Conservation (phyloP, 306 rosid species). For the Ammopiptanthus mongolicus region DNA sequence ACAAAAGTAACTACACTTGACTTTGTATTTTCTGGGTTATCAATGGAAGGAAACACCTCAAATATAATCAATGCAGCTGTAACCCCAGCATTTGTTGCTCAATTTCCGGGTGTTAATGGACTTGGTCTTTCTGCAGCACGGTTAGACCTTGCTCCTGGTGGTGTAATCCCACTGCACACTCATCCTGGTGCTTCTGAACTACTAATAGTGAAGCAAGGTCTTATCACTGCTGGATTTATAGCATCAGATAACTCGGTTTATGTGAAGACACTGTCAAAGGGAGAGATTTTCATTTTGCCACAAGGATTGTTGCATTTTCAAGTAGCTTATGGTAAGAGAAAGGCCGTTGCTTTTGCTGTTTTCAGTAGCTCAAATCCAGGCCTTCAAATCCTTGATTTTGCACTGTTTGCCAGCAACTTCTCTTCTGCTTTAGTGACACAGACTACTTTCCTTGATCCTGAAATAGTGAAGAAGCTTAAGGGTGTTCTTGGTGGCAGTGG, state of each 20-base stretch:
- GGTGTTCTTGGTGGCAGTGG: slow-evolving; percentile 71
- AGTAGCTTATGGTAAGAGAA: slow-evolving; percentile 32
- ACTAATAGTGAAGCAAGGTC: slow-evolving; percentile 45
- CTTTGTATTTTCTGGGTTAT: slow-evolving; percentile 49
- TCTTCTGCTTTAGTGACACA: slow-evolving; percentile 40
- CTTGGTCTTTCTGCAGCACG: slow-evolving; percentile 62
- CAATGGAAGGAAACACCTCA: slow-evolving; percentile 43
- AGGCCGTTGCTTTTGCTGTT: slow-evolving; percentile 38
- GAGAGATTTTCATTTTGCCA: slow-evolving; percentile 72
- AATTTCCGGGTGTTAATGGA: slow-evolving; percentile 68
- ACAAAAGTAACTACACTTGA: slow-evolving; percentile 48
- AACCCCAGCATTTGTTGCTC: slow-evolving; percentile 70
- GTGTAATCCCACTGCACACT: slow-evolving; percentile 85
- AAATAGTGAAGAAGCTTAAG: slow-evolving; percentile 68
- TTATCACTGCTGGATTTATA: slow-evolving; percentile 55
- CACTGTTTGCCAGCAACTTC: slow-evolving; percentile 60
- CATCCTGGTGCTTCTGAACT: slow-evolving; percentile 73
- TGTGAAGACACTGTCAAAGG: slow-evolving; percentile 47
- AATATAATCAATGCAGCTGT: slow-evolving; percentile 69
- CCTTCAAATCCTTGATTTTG: slow-evolving; percentile 73
- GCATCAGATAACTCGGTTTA: slow-evolving; percentile 57
- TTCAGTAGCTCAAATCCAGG: slow-evolving; percentile 80
- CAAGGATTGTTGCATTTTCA: slow-evolving; percentile 83
- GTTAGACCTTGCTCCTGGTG: slow-evolving; percentile 58
- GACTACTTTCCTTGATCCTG: slow-evolving; percentile 71